phyloP scores from a whole-genome alignment of 2,329 filamentous ascomycete genomes.

The Lasiodiplodia hormozganensis region DNA sequence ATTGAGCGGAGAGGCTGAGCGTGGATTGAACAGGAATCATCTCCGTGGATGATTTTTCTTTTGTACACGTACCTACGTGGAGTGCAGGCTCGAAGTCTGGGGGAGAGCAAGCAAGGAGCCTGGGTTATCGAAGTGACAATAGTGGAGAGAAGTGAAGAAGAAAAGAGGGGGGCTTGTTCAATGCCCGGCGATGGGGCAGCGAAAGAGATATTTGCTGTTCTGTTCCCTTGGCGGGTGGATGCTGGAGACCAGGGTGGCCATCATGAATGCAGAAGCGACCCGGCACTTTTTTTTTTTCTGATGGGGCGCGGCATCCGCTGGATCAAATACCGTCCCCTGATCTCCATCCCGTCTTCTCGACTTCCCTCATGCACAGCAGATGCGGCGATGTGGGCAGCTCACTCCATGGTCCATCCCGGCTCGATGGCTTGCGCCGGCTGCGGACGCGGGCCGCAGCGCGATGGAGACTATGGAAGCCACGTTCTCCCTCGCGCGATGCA shows the following conservation, averaged over 20 bases:
- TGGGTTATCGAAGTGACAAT: neutral
- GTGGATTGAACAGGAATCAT: neutral
- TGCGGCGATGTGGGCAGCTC: neutral
- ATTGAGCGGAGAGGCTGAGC: neutral
- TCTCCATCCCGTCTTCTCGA: conserved; percentile 9
- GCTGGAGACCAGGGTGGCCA: neutral
- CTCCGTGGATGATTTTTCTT: neutral
- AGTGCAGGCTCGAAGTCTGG: conserved; percentile 5
- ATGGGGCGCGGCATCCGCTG: neutral
- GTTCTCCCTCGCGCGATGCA: neutral
- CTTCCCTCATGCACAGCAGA: conserved; percentile 5
- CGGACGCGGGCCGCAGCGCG: conserved; percentile 25
- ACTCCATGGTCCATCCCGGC: conserved; percentile 19
- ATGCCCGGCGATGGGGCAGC: conserved; percentile 3
- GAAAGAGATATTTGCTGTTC: neutral
- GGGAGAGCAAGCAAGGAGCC: neutral
- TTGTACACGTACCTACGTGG: neutral
- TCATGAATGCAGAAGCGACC: conserved; percentile 2
- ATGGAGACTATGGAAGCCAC: conserved; percentile 19
- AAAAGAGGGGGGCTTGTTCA: neutral
- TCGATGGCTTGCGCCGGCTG: conserved; percentile 25
- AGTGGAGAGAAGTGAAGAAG: neutral
- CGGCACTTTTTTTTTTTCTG: neutral
- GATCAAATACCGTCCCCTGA: neutral
- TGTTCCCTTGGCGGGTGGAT: neutral